These are phyloP conservation scores for Rhodotorula paludigena DNA, from an alignment of 768 basidiomycete genomes.

Conservation along the genomic window DNA sequence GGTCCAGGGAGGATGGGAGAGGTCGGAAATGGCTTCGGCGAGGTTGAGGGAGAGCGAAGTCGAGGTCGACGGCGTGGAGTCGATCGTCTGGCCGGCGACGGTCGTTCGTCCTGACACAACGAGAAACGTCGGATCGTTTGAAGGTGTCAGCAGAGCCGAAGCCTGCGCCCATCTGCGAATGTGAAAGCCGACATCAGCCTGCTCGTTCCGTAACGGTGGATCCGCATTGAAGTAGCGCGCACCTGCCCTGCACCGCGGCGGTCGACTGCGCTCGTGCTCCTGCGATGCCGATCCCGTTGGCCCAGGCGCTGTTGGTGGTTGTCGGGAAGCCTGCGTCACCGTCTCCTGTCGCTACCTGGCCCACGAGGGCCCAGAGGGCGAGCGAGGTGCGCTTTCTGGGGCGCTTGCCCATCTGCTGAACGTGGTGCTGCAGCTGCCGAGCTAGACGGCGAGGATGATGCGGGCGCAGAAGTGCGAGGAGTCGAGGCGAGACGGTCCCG, in stretches of 20 bases:
- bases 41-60: constrained; percentile 28
- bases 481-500: too few relatives aligned
- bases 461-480: too few relatives aligned
- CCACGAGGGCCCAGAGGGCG: neutral
- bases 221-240: neutral
- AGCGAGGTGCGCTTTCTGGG: neutral
- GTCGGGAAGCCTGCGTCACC: too few relatives aligned
- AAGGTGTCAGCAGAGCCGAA: constrained; percentile 10
- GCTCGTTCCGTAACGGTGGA: neutral
- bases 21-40: constrained; percentile 19
- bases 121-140: constrained; percentile 6
- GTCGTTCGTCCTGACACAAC: constrained; percentile 26
- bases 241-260: neutral
- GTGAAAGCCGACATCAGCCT: neutral
- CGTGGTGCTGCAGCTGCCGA: too few relatives aligned
- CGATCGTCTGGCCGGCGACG: constrained; percentile 31
- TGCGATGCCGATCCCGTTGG: neutral
- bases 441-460: too few relatives aligned
- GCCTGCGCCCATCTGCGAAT: constrained; percentile 32
- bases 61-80: constrained; percentile 18
- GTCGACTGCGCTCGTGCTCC: neutral
- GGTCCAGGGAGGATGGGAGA: constrained; percentile 24
- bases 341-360: neutral
- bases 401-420: neutral
- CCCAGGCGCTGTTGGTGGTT: neutral